Evolutionary conservation across 2,329 filamentous ascomycete species (phyloP).

Genomic region (Lasiodiplodia citricola): DNA sequence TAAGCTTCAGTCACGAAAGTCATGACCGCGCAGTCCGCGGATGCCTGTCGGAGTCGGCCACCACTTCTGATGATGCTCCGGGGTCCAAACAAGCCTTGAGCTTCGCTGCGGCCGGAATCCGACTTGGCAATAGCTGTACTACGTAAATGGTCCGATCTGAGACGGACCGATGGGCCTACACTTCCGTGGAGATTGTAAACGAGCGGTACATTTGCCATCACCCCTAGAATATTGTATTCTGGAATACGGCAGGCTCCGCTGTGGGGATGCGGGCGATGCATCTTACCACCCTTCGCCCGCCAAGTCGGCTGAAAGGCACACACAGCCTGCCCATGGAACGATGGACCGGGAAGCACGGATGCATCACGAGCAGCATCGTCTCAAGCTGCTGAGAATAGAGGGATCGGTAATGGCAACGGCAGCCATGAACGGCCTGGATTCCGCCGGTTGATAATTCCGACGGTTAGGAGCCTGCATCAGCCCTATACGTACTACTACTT

Average conservation of each 20-base stretch:
- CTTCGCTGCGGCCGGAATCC: background rate
- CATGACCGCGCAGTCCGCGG: background rate
- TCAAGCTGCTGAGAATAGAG: background rate
- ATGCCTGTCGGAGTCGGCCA: background rate
- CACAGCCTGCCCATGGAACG: background rate
- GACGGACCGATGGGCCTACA: slow-evolving; percentile 10
- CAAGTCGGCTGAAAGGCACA: background rate
- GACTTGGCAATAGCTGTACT: background rate
- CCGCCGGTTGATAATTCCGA: too few species aligned
- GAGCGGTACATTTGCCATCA: slow-evolving; percentile 6
- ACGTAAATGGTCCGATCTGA: slow-evolving; percentile 10
- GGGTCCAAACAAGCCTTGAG: too few species aligned
- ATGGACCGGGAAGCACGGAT: slow-evolving; percentile 10
- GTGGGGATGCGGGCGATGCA: slow-evolving; percentile 11
- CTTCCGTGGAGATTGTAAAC: background rate
- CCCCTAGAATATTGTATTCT: background rate
- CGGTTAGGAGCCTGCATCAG: background rate
- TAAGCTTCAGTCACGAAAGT: too few species aligned
- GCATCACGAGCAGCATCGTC: slow-evolving; percentile 7
- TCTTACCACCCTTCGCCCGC: slow-evolving; percentile 10
- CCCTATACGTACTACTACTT: too few species aligned
- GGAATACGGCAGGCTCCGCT: slow-evolving; percentile 7
- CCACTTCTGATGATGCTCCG: too few species aligned
- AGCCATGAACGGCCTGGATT: background rate
- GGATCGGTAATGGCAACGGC: background rate